phyloP scores from a whole-genome alignment of 2,329 filamentous ascomycete genomes.

The Ophiocordyceps unilateralis region DNA sequence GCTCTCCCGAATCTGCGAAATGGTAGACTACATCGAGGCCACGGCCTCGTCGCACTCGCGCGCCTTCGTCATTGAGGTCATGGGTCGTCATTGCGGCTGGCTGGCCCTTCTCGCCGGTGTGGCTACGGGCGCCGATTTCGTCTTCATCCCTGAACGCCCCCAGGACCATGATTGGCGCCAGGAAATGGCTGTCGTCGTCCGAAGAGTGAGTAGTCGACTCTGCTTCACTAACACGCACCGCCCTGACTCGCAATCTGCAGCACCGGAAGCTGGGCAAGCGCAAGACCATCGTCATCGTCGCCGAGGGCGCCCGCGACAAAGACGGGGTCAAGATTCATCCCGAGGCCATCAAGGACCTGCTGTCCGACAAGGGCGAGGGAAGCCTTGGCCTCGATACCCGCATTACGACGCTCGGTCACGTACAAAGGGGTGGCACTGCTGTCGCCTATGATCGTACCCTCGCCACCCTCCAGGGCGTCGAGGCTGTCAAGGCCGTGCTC shows the following conservation, averaged over 20 bases:
- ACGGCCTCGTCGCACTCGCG: conserved; percentile 88
- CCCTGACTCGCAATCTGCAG: conserved; percentile 20
- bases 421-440: conserved; percentile 86
- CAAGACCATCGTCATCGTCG: conserved; percentile 95
- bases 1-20: conserved; percentile 80
- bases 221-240: background rate
- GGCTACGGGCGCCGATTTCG: conserved; percentile 85
- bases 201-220: conserved; percentile 36
- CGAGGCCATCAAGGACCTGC: conserved; percentile 66
- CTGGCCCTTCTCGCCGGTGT: conserved; percentile 91
- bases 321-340: conserved; percentile 72
- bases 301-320: conserved; percentile 80
- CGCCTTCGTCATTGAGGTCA: conserved; percentile 95
- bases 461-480: conserved; percentile 80
- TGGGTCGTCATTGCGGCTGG: conserved; percentile 97
- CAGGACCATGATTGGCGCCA: conserved; percentile 74
- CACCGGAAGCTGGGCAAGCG: conserved; percentile 82
- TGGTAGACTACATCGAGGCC: conserved; percentile 92
- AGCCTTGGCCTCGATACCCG: conserved; percentile 76
- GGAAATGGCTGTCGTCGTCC: conserved; percentile 68
- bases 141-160: conserved; percentile 93
- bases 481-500: conserved; percentile 81
- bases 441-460: conserved; percentile 92
- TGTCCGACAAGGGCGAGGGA: conserved; percentile 48
- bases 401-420: conserved; percentile 88